These are phyloP conservation scores for Trypanosoma scelopori DNA, from an alignment of 208 protist genomes.

Conservation along the genomic window DNA sequence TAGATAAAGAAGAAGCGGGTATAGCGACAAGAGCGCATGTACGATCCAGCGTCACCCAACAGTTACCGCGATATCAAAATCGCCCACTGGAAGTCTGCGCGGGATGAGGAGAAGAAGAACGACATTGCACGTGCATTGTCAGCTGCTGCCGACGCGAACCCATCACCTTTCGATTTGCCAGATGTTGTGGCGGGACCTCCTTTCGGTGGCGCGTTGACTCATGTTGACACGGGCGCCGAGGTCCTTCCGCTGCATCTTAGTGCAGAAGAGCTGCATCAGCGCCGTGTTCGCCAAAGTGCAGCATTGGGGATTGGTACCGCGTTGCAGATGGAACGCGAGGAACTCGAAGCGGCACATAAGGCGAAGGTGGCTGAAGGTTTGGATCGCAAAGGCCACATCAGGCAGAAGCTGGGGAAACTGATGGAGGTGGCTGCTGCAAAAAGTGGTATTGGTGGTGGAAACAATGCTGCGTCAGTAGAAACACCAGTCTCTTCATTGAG, in stretches of 20 bases:
- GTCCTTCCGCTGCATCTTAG: slow-evolving; percentile 39
- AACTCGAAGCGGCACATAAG: slow-evolving; percentile 65
- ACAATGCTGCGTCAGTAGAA: not conserved
- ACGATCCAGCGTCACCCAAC: slow-evolving; percentile 54
- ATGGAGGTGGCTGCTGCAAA: slow-evolving; percentile 14
- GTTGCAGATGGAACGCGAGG: slow-evolving; percentile 63
- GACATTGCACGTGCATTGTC: slow-evolving; percentile 15
- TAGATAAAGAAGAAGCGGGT: no score
- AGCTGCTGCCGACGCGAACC: not conserved
- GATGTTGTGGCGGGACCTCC: not conserved
- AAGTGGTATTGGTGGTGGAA: not conserved
- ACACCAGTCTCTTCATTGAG: not conserved
- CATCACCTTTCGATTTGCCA: slow-evolving; percentile 7
- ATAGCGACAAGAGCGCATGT: slow-evolving; percentile 32
- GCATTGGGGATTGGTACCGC: slow-evolving; percentile 68
- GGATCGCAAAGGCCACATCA: slow-evolving; percentile 63
- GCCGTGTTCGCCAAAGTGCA: slow-evolving; percentile 68
- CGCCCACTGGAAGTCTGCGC: slow-evolving; percentile 27
- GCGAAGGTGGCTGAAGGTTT: slow-evolving; percentile 46
- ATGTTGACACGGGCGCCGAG: not conserved
- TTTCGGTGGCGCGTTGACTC: not conserved
- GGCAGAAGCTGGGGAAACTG: slow-evolving; percentile 59
- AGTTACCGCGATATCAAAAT: slow-evolving; percentile 55
- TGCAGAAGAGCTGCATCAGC: slow-evolving; percentile 74
- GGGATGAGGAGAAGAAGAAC: slow-evolving; percentile 27